Conservation (phyloP, 2,329 filamentous ascomycete species). For the Cytospora piceicola region DNA sequence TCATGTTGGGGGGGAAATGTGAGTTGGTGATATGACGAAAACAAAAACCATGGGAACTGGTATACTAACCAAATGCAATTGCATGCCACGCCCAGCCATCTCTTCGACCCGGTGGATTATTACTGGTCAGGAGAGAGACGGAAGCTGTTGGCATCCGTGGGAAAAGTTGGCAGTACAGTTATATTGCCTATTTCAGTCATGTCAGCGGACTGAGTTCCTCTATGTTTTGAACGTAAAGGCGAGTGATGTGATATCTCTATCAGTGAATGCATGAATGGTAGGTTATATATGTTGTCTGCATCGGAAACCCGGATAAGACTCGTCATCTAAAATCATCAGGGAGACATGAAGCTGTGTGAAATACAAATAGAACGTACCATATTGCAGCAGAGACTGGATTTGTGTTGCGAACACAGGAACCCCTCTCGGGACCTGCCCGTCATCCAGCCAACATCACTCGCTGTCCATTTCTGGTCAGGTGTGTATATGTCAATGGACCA, state of each 20-base stretch:
- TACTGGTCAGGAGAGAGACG: too few relatives aligned
- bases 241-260: constrained; percentile 37
- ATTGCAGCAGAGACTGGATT: neutral
- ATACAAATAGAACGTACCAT: constrained; percentile 8
- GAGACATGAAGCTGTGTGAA: constrained; percentile 24
- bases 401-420: neutral
- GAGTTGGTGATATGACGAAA: neutral
- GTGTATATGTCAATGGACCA: neutral
- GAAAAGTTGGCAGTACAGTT: neutral
- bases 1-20: constrained; percentile 57
- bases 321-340: constrained; percentile 69
- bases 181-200: constrained; percentile 10
- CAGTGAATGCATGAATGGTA: constrained; percentile 72
- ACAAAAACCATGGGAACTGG: neutral
- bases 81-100: too few relatives aligned
- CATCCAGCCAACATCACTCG: neutral
- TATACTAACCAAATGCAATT: constrained; percentile 19
- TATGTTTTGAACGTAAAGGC: constrained; percentile 20
- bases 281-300: constrained; percentile 68
- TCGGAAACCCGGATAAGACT: constrained; percentile 76
- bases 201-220: constrained; percentile 19
- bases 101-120: too few relatives aligned
- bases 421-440: neutral
- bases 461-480: neutral
- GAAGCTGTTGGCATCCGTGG: too few relatives aligned